These are phyloP conservation scores for Fusarium tupiense DNA, from an alignment of 2,329 filamentous ascomycete genomes.

Conservation along the genomic window DNA sequence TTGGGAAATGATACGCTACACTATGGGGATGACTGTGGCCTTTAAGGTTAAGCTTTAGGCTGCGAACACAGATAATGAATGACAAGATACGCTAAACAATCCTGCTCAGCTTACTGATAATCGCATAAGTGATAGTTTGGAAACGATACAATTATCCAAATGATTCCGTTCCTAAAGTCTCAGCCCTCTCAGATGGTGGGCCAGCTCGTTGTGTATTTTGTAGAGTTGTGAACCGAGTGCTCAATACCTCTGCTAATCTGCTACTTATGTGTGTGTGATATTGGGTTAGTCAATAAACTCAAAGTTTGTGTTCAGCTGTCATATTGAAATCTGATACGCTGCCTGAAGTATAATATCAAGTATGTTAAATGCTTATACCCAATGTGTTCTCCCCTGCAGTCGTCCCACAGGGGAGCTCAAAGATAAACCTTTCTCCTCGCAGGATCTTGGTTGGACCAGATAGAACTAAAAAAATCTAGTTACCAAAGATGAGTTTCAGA, in stretches of 20 bases:
- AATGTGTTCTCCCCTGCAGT: neutral
- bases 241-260: too few relatives aligned
- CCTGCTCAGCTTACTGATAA: accelerated
- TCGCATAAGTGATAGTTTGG: accelerated
- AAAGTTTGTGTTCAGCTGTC: neutral
- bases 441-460: neutral
- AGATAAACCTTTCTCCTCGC: neutral
- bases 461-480: accelerated
- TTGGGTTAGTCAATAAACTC: accelerated
- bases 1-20: accelerated
- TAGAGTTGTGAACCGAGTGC: accelerated
- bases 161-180: accelerated
- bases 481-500: accelerated
- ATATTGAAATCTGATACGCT: accelerated
- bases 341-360: too few relatives aligned
- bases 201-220: accelerated
- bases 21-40: too few relatives aligned
- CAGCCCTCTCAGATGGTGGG: accelerated
- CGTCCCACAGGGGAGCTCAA: accelerated
- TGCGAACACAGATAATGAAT: too few relatives aligned
- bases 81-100: too few relatives aligned
- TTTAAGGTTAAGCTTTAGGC: too few relatives aligned
- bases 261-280: accelerated
- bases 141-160: accelerated
- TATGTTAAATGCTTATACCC: accelerated